A percentile compares a stretch with the other conserved stretches of the same genome.
Conservation (phyloP, 306 rosid species). For the Cyclanthera cordifolia region DNA sequence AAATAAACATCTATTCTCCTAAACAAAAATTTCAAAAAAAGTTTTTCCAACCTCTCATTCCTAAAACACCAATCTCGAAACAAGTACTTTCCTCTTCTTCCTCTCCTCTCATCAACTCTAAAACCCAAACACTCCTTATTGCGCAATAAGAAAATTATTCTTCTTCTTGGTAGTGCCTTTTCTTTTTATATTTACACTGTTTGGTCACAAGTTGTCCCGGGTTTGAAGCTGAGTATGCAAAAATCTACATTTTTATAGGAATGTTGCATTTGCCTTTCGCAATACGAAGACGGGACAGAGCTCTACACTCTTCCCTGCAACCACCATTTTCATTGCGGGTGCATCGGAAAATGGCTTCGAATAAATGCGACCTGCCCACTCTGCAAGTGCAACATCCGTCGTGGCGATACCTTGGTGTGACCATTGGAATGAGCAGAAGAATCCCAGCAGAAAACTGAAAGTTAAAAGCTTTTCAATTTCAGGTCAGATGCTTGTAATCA, state of each 20-base stretch:
- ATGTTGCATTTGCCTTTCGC: conserved; percentile 72
- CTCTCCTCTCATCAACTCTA: no score
- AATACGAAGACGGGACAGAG: conserved; percentile 58
- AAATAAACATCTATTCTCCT: no score
- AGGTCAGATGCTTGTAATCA: conserved; percentile 8
- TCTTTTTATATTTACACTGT: neutral
- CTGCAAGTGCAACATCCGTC: conserved; percentile 57
- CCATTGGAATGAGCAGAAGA: neutral
- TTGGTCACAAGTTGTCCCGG: neutral
- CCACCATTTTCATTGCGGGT: conserved; percentile 78
- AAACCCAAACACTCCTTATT: no score
- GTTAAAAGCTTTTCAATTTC: conserved; percentile 6
- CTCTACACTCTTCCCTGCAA: conserved; percentile 60
- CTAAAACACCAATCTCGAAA: no score
- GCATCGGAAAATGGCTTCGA: conserved; percentile 75
- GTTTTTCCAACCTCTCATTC: no score
- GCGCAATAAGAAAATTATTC: no score
- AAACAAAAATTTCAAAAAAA: no score
- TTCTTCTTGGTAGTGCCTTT: neutral
- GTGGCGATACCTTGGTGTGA: conserved; percentile 65
- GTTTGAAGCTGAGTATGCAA: conserved; percentile 12
- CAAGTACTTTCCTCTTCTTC: no score
- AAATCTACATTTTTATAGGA: conserved; percentile 29
- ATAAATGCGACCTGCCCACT: conserved; percentile 79
- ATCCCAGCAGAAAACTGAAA: conserved; percentile 1